Percentiles rank a stretch among this genome's conserved stretches.
These are phyloP conservation scores for Xylaria palmicola DNA, from an alignment of 495 filamentous ascomycete species.

Conservation along the genomic window DNA sequence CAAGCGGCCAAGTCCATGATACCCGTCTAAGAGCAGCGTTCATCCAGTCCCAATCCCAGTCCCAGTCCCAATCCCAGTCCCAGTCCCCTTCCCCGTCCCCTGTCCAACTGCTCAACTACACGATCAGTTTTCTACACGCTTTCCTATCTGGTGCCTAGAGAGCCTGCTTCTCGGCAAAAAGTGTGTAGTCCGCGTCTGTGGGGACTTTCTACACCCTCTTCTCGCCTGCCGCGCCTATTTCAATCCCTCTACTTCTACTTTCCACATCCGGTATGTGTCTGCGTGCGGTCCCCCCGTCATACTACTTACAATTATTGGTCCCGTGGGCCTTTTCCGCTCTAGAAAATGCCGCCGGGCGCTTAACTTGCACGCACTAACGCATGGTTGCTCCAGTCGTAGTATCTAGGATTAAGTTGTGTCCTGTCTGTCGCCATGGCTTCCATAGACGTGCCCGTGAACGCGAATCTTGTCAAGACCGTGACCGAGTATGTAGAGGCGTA, in stretches of 20 bases:
- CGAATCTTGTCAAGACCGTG: conserved; percentile 48
- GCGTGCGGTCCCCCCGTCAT: not conserved
- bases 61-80: not conserved
- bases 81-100: not conserved
- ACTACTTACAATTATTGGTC: not conserved
- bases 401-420: too few relatives aligned
- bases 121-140: too few relatives aligned
- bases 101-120: not conserved
- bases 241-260: not conserved
- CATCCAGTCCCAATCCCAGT: not conserved
- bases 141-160: too few relatives aligned
- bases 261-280: conserved; percentile 9
- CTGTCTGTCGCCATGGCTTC: conserved; percentile 26
- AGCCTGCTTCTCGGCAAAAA: conserved; percentile 2
- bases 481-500: conserved; percentile 61
- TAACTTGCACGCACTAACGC: conserved; percentile 18
- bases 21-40: not conserved
- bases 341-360: conserved; percentile 25
- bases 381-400: not conserved
- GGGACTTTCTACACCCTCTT: not conserved
- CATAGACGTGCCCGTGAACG: conserved; percentile 32
- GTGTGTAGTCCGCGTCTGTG: conserved; percentile 2
- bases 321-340: conserved; percentile 5
- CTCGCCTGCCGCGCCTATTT: conserved; percentile 2
- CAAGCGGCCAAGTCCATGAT: too few relatives aligned